Evolutionary conservation across 2,329 filamentous ascomycete species (phyloP).

Genomic region (Aureobasidium vineae): DNA sequence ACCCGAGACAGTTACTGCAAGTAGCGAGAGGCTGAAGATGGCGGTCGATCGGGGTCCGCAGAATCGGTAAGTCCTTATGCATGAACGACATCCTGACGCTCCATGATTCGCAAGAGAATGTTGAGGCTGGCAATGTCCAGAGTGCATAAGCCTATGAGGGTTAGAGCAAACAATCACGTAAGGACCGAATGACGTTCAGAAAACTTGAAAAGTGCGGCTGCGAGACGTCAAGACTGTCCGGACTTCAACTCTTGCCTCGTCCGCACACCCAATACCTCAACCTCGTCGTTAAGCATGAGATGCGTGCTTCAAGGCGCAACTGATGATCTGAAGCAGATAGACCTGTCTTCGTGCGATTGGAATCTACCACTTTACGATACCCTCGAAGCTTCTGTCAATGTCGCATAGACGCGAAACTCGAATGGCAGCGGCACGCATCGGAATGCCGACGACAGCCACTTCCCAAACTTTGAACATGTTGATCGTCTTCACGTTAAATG

Average conservation of each 20-base stretch:
- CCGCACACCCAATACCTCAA: not conserved
- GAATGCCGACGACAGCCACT: not conserved
- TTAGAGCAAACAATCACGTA: not conserved
- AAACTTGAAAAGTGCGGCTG: not conserved
- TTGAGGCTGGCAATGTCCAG: not conserved
- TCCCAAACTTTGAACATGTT: not conserved
- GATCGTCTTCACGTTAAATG: not conserved
- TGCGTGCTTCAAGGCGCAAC: too few species aligned
- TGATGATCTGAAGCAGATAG: not conserved
- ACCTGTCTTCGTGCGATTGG: not conserved
- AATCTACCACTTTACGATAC: not conserved
- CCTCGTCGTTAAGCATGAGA: not conserved
- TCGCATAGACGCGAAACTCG: not conserved
- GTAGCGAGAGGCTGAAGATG: not conserved
- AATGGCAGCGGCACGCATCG: not conserved
- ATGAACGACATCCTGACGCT: not conserved
- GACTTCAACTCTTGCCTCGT: not conserved
- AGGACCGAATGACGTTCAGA: slow-evolving; percentile 5
- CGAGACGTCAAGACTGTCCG: not conserved
- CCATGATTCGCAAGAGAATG: not conserved
- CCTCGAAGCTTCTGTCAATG: not conserved
- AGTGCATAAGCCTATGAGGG: not conserved
- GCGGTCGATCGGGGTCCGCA: not conserved
- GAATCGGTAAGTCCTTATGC: not conserved
- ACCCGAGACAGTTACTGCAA: not conserved